Base-by-base conservation (phyloP, 1,284 basidiomycete species). In the Polyporus tsugae region DNA sequence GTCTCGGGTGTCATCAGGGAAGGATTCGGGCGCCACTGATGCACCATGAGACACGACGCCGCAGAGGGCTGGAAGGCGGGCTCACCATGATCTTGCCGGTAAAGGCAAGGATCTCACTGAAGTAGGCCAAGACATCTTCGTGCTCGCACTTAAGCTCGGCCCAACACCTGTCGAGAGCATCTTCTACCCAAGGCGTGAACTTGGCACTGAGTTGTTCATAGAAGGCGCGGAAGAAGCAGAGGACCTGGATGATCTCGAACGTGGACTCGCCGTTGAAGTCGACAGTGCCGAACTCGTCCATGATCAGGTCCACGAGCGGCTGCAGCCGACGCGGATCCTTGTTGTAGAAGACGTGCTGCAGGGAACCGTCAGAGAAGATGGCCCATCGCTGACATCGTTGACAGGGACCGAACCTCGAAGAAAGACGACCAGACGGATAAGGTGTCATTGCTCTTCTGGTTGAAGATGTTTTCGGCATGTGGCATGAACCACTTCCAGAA, bases 401-500 rank as follows among this genome's bases (percentile, higher is more conserved):
- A 25, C 42, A 53, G 36, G 33, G 22, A n/a, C 65, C 78, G 49
- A 75, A 91, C 91, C 82, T 91, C 89, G 35, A 92, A 77, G 78
- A 92, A 92, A 0, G 90, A 89, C 17, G 86, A 83, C 91, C 91
- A 93, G 38, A 91, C 85, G 25, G 84, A 80, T 13, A 91, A 76
- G 0, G 89, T 91, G 72, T 93, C 91, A 9, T 91, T 91, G 71
- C 91, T 83, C 72, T 86, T 89, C 63, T 84, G 83, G 15, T 83
- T 82, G 74, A 96, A 91, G 36, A 95, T 89, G 59, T 86, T 86
- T 13, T 86, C 85, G 58, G 97, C 85, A 53, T 89, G 84, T 0
- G 90, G 90, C 29, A 83, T 86, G 63, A 96, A 88, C 96, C 96
- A 98, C 46, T 86, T 82, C 95, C 95, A 97, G 2, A 98, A 80